Percentiles rank a stretch among this genome's conserved stretches.
Conservation (phyloP, 495 filamentous ascomycete species). For the Penicillium egyptiacum region DNA sequence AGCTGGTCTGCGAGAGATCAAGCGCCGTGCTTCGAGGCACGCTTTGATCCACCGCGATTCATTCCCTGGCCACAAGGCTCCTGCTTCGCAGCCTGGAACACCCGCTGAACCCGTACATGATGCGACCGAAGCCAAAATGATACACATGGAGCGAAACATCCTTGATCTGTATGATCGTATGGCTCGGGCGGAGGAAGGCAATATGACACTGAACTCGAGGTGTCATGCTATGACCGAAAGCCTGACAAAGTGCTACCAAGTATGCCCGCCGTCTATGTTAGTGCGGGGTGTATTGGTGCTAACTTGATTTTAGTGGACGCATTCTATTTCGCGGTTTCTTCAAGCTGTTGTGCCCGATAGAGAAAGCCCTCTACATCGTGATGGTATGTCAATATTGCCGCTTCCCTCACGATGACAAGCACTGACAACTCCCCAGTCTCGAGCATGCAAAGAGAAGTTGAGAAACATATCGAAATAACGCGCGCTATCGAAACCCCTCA, state of each 20-base stretch:
- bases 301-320: slow-evolving; percentile 55
- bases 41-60: slow-evolving; percentile 94
- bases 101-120: slow-evolving; percentile 80
- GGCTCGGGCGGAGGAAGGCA: slow-evolving; percentile 78
- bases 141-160: slow-evolving; percentile 74
- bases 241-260: slow-evolving; percentile 73
- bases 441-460: slow-evolving; percentile 78
- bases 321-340: slow-evolving; percentile 74
- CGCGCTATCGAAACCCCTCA: slow-evolving; percentile 72
- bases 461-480: slow-evolving; percentile 74
- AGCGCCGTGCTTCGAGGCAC: slow-evolving; percentile 93
- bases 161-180: slow-evolving; percentile 78
- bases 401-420: background rate
- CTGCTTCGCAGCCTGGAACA: slow-evolving; percentile 74
- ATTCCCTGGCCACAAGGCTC: slow-evolving; percentile 73
- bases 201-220: slow-evolving; percentile 72
- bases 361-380: slow-evolving; percentile 57
- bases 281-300: slow-evolving; percentile 9
- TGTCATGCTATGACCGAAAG: slow-evolving; percentile 82
- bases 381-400: slow-evolving; percentile 40
- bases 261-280: slow-evolving; percentile 32
- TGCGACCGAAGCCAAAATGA: slow-evolving; percentile 71
- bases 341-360: slow-evolving; percentile 68
- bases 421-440: slow-evolving; percentile 57
- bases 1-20: slow-evolving; percentile 90